Base-by-base conservation (phyloP, 2,329 filamentous ascomycete genomes). In the Botrytis medusae region DNA sequence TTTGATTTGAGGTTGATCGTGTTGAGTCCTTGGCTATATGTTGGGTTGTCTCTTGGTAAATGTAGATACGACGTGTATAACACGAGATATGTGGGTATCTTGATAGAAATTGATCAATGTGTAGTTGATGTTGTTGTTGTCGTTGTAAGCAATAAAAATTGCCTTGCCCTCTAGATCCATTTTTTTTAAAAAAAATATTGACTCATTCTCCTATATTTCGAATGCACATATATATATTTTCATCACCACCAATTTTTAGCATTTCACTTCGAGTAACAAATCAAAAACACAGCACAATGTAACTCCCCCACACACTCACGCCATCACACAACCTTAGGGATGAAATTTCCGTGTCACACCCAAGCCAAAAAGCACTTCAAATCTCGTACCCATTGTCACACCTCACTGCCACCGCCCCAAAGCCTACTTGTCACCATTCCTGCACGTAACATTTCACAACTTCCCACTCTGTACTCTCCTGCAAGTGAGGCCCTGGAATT, bases 1-100 rank as follows among this genome's bases (percentile, higher is more conserved):
- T 76, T 22, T 77, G 65, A 77, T 61, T 57, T 42, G 64, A 40
- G 60, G 54, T 69, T 25, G 65, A 69, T 69, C 22, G n/a, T 69
- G 51, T 69, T 57, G 65, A 57, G 51, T 10, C 57, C 48, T 69
- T 57, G 48, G 65, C 65, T 25, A 69, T 69, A 69, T 25, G 2
- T 9, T 40, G 34, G 25, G 18, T 57, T 25, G n/a, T 68, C 34
- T 61, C 16, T 32, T 7, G 48, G 10, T 32, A 57, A 54, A 29
- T 25, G 25, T 48, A 29, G 25, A 57, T 42, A 8, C 18, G 37
- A 42, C 14, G 37, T 42, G 65, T 57, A 57, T 69, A n/a, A 69
- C 48, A 68, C n/a, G 22, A 42, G 42, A 57, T 57, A 34, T 37
- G 22, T 12, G 34, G 48, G 40, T 57, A 7, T 20, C 14, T 57